Evolutionary conservation across 2,329 filamentous ascomycete genomes (phyloP), one percentile per base, ranked within the genome.

Genomic region (Teratosphaeria zuluensis): DNA sequence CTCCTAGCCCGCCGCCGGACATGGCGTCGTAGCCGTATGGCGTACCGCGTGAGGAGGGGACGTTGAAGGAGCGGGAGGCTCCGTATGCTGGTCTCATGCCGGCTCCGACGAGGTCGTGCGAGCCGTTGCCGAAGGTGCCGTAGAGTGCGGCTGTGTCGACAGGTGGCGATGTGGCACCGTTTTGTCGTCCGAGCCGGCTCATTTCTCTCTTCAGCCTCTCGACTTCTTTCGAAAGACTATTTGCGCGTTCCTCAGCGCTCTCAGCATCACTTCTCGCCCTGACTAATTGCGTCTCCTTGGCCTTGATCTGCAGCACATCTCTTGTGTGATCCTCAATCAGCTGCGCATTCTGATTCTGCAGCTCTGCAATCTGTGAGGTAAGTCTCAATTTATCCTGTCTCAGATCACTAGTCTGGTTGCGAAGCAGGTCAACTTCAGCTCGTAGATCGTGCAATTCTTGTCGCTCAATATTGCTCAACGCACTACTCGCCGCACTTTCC

Each of bases 261-360:
- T 97, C 92, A 33, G 88, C 89, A 69, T 99, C 94, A 64, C 89
- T 91, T 57, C 92, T 83, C 11, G 94, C 92, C 52, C 94, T 87
- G 9, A 97, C 92, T 4, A 99, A 82, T 68, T 99, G 94, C 2
- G 94, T 97, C 74, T 99, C 94, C 75, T 99, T 99, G 14, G 94
- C 94, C 73, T 97, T 97, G 76, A 99, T 95, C 66, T 91, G 94
- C 51, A 99, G 80, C 0, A 96, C 90, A 68, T 99, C 92, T 54
- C 92, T 83, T 0, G 94, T 99, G 72, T 97, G 92, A 68, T 97
- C 92, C 74, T 99, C 94, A 61, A 99, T 99, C 35, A 99, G 80
- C 63, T 94, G 88, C 28, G 94, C 94, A 69, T 99, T 99, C 72
- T 96, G 90, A 68, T 96, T 95, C 75, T 96, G 95, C 32, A 99